Evolutionary conservation across 1,284 basidiomycete species (phyloP), one percentile per base, ranked within the genome.

Genomic region (Sutorius eximius): DNA sequence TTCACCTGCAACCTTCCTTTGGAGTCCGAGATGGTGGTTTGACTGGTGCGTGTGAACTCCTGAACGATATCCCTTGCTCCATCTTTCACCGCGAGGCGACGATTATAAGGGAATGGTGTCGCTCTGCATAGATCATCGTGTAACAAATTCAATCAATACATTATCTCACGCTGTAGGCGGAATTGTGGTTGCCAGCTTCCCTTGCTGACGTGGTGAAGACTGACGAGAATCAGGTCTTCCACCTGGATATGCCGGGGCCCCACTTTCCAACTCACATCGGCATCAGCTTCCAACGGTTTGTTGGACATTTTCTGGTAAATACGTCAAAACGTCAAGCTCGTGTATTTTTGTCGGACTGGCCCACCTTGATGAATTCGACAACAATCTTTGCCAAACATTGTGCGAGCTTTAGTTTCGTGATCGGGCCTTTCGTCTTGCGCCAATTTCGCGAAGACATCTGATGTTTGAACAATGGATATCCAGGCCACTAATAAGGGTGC

Each of bases 151-250:
- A 36, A 16, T 16, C 9, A 9, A 50, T 40, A 37, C 29, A 18
- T 13, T 27, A 53, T 32, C 15, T 49, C 42, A 38, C 27, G 40
- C 12, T 45, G 49, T 36, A 88, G 73, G 61, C 83, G 78, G 38
- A 88, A 70, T 49, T 87, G 85, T 30, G 85, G 86, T 63, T 89
- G 87, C 87, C 87, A 89, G 59, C 81, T 84, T 29, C 87, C 87
- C 73, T 85, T 81, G 22, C 83, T 87, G 50, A 89, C 86, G 60
- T 89, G 87, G 72, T 88, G 84, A 49, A 89, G 78, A 60, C 85
- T 85, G 65, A 89, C 82, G 45, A 89, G 77, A 49, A 85, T 70
- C 49, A 89, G 69, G 66, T 89, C 81, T 52, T 84, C 82, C 20
- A 86, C 69, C 45, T 71, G 76, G 69, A 89, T 85, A 60, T 76